These are phyloP conservation scores for Marasmius tenuissimus DNA, from an alignment of 1,284 basidiomycete genomes.

Conservation along the genomic window DNA sequence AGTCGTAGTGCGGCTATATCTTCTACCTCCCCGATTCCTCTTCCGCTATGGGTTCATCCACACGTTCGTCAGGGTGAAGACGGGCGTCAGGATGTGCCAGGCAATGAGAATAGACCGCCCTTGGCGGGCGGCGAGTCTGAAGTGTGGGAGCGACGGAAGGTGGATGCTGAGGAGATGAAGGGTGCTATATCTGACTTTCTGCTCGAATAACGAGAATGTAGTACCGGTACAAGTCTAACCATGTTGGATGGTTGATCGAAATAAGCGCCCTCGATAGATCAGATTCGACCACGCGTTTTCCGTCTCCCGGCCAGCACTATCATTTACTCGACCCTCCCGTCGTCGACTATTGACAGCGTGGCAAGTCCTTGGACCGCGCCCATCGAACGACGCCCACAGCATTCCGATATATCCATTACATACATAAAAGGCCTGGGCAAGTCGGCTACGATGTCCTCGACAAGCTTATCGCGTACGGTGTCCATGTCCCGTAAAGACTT, in stretches of 20 bases:
- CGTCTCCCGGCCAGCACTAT: no score
- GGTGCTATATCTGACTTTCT: slow-evolving; percentile 34
- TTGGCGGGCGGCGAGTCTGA: slow-evolving; percentile 2
- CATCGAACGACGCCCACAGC: background rate
- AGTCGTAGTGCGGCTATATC: slow-evolving; percentile 37
- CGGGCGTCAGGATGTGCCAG: background rate
- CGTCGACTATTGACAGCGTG: no score
- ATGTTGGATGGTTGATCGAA: background rate
- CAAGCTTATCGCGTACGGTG: background rate
- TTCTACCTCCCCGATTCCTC: slow-evolving; percentile 15
- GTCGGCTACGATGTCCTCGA: background rate
- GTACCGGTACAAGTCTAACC: background rate
- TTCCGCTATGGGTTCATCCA: slow-evolving; percentile 39
- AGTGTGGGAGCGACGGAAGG: slow-evolving; percentile 20
- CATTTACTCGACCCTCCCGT: no score
- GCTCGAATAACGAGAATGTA: slow-evolving; percentile 16
- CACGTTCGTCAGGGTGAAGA: slow-evolving; percentile 1
- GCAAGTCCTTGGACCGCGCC: no score
- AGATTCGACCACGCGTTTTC: background rate
- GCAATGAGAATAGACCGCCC: no score
- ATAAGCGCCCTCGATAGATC: background rate
- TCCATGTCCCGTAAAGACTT: background rate
- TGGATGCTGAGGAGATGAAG: slow-evolving; percentile 25
- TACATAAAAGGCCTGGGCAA: background rate
- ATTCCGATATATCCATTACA: background rate